Percentiles rank a stretch among this genome's conserved stretches.
phyloP scores from a whole-genome alignment of 305 asterid species.

The Fraxinus baroniana region DNA sequence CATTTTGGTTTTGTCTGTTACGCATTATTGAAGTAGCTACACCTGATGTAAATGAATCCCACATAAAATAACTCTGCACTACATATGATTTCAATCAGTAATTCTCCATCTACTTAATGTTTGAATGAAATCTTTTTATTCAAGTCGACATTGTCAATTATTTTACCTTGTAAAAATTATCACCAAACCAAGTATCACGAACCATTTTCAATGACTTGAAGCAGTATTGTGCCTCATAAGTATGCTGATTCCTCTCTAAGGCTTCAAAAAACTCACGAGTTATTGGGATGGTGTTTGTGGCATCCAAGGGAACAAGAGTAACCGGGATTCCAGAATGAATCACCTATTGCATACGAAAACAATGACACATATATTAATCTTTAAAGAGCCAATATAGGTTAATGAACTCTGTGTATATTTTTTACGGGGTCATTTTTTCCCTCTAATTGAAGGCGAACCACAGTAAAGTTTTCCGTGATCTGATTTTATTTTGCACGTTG shows the following conservation, averaged over 20 bases:
- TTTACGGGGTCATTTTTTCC: background rate
- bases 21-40: slow-evolving; percentile 86
- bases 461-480: background rate
- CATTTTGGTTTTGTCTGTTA: slow-evolving; percentile 36
- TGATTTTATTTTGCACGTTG: background rate
- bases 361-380: slow-evolving; percentile 1
- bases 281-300: slow-evolving; percentile 82
- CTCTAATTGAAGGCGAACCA: background rate
- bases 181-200: slow-evolving; percentile 74
- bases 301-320: slow-evolving; percentile 88
- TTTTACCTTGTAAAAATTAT: slow-evolving; percentile 62
- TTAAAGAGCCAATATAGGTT: background rate
- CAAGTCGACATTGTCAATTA: background rate
- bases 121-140: background rate
- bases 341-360: slow-evolving; percentile 41
- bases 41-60: slow-evolving; percentile 83
- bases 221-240: slow-evolving; percentile 82
- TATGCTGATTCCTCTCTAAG: slow-evolving; percentile 66
- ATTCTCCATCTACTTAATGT: background rate
- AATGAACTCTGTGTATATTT: background rate
- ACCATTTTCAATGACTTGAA: slow-evolving; percentile 71
- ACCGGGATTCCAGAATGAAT: slow-evolving; percentile 80
- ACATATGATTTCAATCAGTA: slow-evolving; percentile 15
- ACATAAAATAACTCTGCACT: slow-evolving; percentile 80
- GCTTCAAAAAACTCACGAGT: slow-evolving; percentile 45